These are phyloP conservation scores for Lactarius sp. DNA, from an alignment of 768 basidiomycete genomes.

Conservation along the genomic window DNA sequence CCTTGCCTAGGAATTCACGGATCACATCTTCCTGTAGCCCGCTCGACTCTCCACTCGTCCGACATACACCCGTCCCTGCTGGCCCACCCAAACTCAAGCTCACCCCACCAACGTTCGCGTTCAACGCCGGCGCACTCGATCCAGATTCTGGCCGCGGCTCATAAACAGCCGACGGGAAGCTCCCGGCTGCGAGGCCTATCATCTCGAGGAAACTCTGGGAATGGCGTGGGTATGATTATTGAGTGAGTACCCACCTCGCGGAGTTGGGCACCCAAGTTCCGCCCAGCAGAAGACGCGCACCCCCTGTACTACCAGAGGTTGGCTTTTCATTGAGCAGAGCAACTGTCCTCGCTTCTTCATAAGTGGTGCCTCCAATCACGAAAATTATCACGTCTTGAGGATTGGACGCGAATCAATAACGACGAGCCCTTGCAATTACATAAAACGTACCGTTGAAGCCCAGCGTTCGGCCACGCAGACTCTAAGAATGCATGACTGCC, in stretches of 20 bases:
- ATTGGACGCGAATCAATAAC: conserved; percentile 41
- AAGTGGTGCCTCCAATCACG: conserved; percentile 94
- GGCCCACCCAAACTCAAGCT: conserved; percentile 94
- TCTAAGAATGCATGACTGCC: no score
- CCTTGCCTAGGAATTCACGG: conserved; percentile 79
- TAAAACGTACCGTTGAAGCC: no score
- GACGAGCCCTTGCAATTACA: neutral
- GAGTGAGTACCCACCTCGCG: conserved; percentile 53
- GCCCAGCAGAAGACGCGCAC: conserved; percentile 78
- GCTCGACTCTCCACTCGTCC: conserved; percentile 63
- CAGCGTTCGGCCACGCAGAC: no score
- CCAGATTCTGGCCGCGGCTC: conserved; percentile 73
- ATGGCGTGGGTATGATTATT: neutral
- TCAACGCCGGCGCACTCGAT: conserved; percentile 71
- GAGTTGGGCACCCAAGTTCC: conserved; percentile 97
- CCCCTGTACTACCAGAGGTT: conserved; percentile 49
- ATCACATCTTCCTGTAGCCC: conserved; percentile 79
- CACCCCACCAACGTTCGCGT: conserved; percentile 87
- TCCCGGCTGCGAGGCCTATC: conserved; percentile 66
- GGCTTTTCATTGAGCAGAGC: conserved; percentile 84
- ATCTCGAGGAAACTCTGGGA: conserved; percentile 75
- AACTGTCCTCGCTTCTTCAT: conserved; percentile 84
- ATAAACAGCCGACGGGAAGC: conserved; percentile 60
- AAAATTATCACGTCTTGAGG: conserved; percentile 96
- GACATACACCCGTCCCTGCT: conserved; percentile 76